Evolutionary conservation across 768 basidiomycete species (phyloP).

Genomic region (Daedalea quercina): DNA sequence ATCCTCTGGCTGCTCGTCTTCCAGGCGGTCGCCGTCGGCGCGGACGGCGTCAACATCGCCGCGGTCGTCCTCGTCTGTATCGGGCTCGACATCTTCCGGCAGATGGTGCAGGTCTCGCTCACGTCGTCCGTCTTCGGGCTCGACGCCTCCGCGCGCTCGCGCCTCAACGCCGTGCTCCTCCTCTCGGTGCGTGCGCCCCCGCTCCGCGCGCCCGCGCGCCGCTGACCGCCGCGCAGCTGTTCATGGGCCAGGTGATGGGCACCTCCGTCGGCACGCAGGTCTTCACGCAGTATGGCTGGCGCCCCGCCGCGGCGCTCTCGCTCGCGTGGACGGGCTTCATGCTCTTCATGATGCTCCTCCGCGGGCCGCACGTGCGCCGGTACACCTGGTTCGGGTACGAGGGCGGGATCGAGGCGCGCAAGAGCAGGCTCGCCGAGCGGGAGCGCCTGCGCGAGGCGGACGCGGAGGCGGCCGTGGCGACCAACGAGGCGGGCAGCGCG

Average conservation of each 20-base stretch:
- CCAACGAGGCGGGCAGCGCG: background rate
- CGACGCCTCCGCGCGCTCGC: conserved; percentile 28
- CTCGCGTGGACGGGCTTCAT: conserved; percentile 54
- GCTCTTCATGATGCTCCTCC: conserved; percentile 47
- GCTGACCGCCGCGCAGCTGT: conserved; percentile 28
- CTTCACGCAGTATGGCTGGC: conserved; percentile 68
- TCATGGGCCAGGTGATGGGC: conserved; percentile 80
- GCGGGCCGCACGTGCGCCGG: conserved; percentile 58
- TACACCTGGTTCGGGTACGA: conserved; percentile 62
- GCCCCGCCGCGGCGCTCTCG: conserved; percentile 52
- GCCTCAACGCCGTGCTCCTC: conserved; percentile 73
- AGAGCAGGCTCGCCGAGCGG: conserved; percentile 1
- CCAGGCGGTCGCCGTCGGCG: conserved; percentile 60
- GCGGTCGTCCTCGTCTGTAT: conserved; percentile 67
- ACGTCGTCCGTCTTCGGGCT: conserved; percentile 43
- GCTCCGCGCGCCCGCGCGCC: background rate
- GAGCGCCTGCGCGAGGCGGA: background rate
- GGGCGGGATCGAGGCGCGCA: conserved; percentile 33
- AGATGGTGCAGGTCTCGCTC: conserved; percentile 64
- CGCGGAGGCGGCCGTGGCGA: background rate
- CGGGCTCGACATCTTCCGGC: conserved; percentile 69
- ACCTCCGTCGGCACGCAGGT: conserved; percentile 69
- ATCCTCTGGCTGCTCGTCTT: conserved; percentile 41
- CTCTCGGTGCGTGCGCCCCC: conserved; percentile 42
- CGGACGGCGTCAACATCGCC: conserved; percentile 61